Base-by-base conservation (phyloP, 2,329 filamentous ascomycete genomes). In the Arthrobotrys sphaeroides region DNA sequence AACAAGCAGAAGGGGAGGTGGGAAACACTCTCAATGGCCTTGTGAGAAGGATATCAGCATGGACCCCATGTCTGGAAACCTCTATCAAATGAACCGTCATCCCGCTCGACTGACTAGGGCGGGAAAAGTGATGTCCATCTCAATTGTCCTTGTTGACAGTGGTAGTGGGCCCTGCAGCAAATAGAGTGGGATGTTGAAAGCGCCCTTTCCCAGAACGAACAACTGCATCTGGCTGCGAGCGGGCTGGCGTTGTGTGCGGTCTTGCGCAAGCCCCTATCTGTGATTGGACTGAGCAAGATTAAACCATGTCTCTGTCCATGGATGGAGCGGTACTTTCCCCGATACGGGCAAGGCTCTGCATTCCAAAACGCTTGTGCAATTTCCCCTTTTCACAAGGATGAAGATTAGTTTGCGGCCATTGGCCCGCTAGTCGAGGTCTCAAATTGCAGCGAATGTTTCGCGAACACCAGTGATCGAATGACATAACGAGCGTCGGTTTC, bases 61-160 rank as follows among this genome's bases (percentile, higher is more conserved):
- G 70, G 70, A 60, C 62, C 36, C 51, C 67, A 38, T 72, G 67
- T 61, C 26, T 65, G 42, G 38, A 51, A 64, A 69, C 64, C 72
- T 75, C 62, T 65, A 75, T 75, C 72, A 74, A 75, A 75, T 75
- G 72, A 75, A 57, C 64, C 72, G 64, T 69, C 67, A 64, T 72
- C 64, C 72, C 72, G 72, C 64, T 69, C 47, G 47, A 65, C 64
- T 60, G 47, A 65, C 72, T 60, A 26, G 70, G 70, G 70, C 43
- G 49, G 61, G 49, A 73, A 68, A 64, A 64, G 55, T 68, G 62
- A 68, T 42, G 55, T 64, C 53, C 62, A 74, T 74, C 62, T 68
- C 62, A 38, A 55, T 38, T 55, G 51, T 55, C 60, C n/a, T n/a
- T 65, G 31, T 66, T 57, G 33, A 60, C 31, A 68, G 59, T 74